Percentiles rank a stretch among this genome's conserved stretches.
Evolutionary conservation across 108 stramenopile genomes (phyloP).

Genomic region (Nitzschia inconspicua): DNA sequence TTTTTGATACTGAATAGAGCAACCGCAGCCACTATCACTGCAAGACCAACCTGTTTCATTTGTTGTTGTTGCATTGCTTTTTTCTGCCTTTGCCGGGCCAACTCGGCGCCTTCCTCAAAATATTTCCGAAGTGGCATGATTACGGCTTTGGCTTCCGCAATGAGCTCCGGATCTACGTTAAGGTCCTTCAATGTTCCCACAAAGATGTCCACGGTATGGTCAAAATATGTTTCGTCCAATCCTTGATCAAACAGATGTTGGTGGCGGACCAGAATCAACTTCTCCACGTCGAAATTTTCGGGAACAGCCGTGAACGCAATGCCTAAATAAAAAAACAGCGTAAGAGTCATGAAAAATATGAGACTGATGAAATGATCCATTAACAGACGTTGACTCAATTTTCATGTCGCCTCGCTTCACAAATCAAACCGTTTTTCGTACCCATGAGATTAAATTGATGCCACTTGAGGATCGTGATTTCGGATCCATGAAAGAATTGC

Average conservation of each 20-base stretch:
- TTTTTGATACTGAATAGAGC: too few species aligned
- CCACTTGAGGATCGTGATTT: conserved; percentile 34
- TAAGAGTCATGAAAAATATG: conserved; percentile 1
- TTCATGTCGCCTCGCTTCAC: neutral
- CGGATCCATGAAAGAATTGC: conserved; percentile 34
- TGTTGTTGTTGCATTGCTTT: neutral
- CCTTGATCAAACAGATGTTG: conserved; percentile 22
- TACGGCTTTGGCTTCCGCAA: conserved; percentile 19
- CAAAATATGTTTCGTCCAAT: conserved; percentile 13
- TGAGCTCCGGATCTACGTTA: conserved; percentile 17
- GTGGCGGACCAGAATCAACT: conserved; percentile 27
- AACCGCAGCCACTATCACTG: too few species aligned
- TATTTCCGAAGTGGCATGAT: conserved; percentile 18
- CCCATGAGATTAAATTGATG: conserved; percentile 23
- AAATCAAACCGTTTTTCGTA: neutral
- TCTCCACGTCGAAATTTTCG: conserved; percentile 26
- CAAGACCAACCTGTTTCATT: too few species aligned
- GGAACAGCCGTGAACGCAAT: conserved; percentile 42
- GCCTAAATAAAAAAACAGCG: too few species aligned
- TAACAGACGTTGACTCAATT: neutral
- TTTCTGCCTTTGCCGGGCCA: conserved; percentile 14
- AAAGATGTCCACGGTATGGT: conserved; percentile 18
- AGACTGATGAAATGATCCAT: neutral
- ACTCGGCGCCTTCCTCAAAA: conserved; percentile 28
- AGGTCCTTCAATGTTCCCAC: conserved; percentile 23